These are phyloP conservation scores for Boletus barrowsii DNA, from an alignment of 768 basidiomycete genomes.

Conservation along the genomic window DNA sequence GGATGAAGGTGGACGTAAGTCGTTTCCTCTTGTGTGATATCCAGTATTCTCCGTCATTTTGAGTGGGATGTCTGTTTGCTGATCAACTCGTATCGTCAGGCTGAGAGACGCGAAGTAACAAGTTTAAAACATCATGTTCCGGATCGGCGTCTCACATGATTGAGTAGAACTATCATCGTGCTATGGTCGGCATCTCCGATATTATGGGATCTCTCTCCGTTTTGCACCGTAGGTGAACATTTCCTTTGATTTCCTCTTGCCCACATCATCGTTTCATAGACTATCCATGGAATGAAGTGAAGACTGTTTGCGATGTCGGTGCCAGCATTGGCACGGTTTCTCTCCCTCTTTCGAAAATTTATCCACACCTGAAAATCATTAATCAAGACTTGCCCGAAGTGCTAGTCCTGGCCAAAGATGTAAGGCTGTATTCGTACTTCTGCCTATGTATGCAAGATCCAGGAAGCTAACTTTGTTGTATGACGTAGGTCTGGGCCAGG, in stretches of 20 bases:
- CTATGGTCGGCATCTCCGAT: constrained; percentile 20
- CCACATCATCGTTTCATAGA: constrained; percentile 7
- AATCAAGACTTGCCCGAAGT: constrained; percentile 31
- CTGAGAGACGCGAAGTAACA: constrained; percentile 14
- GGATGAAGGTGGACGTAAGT: constrained; percentile 23
- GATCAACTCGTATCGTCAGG: constrained; percentile 2
- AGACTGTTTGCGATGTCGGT: constrained; percentile 29
- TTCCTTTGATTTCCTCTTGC: background rate
- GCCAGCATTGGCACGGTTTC: constrained; percentile 31
- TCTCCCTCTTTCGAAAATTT: constrained; percentile 22
- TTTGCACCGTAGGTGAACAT: constrained; percentile 17
- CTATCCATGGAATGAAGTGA: constrained; percentile 24
- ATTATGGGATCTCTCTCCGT: constrained; percentile 25
- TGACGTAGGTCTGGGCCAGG: constrained; percentile 14
- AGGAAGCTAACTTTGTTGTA: too few species aligned
- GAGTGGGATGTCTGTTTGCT: background rate
- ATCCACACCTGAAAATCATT: constrained; percentile 26
- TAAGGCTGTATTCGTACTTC: background rate
- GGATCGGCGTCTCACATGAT: background rate
- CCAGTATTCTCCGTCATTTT: too few species aligned
- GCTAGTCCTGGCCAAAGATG: constrained; percentile 19
- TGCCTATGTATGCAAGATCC: background rate
- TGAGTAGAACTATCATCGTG: constrained; percentile 20
- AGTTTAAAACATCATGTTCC: background rate
- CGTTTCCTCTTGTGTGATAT: background rate